These are phyloP conservation scores for Aaosphaeria pasadenensis DNA, from an alignment of 2,329 filamentous ascomycete species.

Conservation along the genomic window DNA sequence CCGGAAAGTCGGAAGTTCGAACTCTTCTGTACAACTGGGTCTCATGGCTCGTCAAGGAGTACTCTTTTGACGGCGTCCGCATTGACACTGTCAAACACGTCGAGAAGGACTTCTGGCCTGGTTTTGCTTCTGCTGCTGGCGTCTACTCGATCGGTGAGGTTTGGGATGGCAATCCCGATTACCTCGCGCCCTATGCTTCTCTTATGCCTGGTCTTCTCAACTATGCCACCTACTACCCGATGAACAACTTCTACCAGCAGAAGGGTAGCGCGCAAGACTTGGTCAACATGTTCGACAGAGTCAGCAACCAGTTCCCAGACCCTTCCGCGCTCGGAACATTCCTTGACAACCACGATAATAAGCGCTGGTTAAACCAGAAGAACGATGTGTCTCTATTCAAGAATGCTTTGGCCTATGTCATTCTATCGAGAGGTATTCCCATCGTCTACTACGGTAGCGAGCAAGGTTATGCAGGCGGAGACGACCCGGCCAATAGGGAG, in stretches of 20 bases:
- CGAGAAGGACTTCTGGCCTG: constrained; percentile 56
- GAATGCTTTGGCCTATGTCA: constrained; percentile 38
- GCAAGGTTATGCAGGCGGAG: constrained; percentile 35
- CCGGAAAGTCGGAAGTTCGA: constrained; percentile 19
- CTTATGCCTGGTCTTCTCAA: constrained; percentile 60
- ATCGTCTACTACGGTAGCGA: constrained; percentile 41
- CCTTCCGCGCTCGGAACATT: constrained; percentile 37
- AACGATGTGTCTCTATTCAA: constrained; percentile 35
- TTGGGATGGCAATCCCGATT: constrained; percentile 51
- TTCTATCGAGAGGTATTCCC: constrained; percentile 38
- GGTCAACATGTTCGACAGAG: constrained; percentile 33
- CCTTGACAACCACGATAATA: constrained; percentile 40
- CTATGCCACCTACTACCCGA: constrained; percentile 51
- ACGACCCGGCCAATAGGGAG: constrained; percentile 40
- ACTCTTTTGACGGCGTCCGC: constrained; percentile 52
- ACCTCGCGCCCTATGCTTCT: constrained; percentile 53
- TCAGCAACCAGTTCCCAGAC: constrained; percentile 29
- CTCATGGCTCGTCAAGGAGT: constrained; percentile 26
- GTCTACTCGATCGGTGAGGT: constrained; percentile 63
- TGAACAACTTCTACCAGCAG: constrained; percentile 37
- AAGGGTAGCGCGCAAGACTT: constrained; percentile 27
- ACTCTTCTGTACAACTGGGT: constrained; percentile 27
- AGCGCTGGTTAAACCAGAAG: constrained; percentile 36
- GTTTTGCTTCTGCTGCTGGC: constrained; percentile 53
- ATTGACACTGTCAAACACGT: constrained; percentile 63